Evolutionary conservation across 768 basidiomycete genomes (phyloP), one percentile per base, ranked within the genome.

Genomic region (Tephrocybe sp.): DNA sequence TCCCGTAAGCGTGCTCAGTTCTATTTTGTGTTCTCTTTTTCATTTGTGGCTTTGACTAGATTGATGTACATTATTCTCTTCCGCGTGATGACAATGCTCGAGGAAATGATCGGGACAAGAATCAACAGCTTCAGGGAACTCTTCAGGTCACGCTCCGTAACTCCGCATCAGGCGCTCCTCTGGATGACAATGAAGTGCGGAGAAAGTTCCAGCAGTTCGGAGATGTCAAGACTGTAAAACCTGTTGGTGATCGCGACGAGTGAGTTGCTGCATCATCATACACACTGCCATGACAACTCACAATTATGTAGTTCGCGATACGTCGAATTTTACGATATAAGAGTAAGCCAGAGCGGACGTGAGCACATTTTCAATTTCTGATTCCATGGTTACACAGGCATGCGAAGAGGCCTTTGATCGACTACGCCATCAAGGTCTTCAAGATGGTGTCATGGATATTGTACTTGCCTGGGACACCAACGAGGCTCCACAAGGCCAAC

Each of bases 11-110:
- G n/a, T n/a, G n/a, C n/a, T 24, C 26, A 47, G 5, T 32, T 34
- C 1, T n/a, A 41, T 27, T 18, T 31, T 39, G 18, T 64, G 60
- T 66, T 64, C 50, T 13, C 15, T 39, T 39, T 47, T 58, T 43
- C 26, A 46, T n/a, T n/a, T n/a, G n/a, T 35, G 8, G 62, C 15
- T 18, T 2, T 3, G 11, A 28, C n/a, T 18, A 97, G 96, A 98
- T 98, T 65, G 97, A 99, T 72, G 95, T 99, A 0, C 97, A 99
- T 66, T 99, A 94, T 72, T 96, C 93, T 22, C 72, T 98, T 24
- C 97, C 97, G 9, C 85, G 91, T 54, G 91, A 90, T 58, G 91
- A 97, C 47, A 83, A 89, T 54, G 68, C 74, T 58, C 79, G 77
- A 60, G 80, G 79, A 47, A 83, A 77, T 54, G 77, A 86, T 39